These are phyloP conservation scores for Rhizopogon vulgaris DNA, from an alignment of 768 basidiomycete genomes.

Conservation along the genomic window DNA sequence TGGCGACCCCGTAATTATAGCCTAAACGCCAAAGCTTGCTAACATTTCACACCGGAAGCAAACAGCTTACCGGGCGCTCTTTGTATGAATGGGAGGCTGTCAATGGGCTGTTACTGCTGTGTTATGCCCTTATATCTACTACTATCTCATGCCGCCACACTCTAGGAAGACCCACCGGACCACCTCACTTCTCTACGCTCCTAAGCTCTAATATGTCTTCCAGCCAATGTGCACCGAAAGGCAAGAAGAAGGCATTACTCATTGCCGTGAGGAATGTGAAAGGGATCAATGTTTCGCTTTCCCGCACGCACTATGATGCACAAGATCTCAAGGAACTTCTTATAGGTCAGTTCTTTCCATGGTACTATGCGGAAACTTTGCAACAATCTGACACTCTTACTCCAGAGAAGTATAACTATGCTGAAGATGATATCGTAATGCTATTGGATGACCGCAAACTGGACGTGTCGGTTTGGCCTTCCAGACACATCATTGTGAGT, in stretches of 20 bases:
- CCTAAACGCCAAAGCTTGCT: too few species aligned
- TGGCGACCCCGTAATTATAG: too few species aligned
- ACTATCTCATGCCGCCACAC: too few species aligned
- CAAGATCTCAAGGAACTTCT: constrained; percentile 7
- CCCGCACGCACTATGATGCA: constrained; percentile 16
- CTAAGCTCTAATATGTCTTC: neutral
- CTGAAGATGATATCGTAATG: constrained; percentile 31
- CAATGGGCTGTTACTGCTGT: too few species aligned
- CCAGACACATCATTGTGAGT: constrained; percentile 39
- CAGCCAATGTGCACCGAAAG: neutral
- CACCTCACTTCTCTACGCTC: neutral
- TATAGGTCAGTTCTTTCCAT: constrained; percentile 10
- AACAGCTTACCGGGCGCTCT: too few species aligned
- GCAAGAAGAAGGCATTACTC: constrained; percentile 16
- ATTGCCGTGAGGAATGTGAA: constrained; percentile 11
- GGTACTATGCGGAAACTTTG: neutral
- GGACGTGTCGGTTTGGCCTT: constrained; percentile 33
- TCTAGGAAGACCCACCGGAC: too few species aligned
- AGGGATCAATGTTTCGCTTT: constrained; percentile 6
- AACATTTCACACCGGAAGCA: too few species aligned
- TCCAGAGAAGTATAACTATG: constrained; percentile 34
- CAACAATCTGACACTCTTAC: constrained; percentile 1
- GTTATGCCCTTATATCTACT: too few species aligned
- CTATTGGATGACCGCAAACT: constrained; percentile 33
- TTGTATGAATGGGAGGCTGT: too few species aligned